Evolutionary conservation across 148 eudicot genomes (phyloP).

Genomic region (Rhododendron kiyosumense): DNA sequence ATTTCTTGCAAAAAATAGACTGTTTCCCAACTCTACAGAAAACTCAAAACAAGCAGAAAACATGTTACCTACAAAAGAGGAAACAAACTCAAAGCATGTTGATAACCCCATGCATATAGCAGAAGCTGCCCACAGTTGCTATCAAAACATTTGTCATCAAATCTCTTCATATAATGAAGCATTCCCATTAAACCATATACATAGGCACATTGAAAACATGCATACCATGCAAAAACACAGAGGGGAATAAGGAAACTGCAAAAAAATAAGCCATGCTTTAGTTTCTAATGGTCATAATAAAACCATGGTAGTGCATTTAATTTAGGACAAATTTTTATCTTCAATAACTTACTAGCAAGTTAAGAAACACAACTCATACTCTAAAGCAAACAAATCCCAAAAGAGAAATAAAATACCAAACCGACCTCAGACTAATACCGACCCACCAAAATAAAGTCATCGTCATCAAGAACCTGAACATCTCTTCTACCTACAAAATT

Average conservation of each 20-base stretch:
- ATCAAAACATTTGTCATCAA: neutral
- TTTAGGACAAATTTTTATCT: neutral
- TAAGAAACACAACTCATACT: neutral
- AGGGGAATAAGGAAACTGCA: neutral
- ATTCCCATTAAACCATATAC: neutral
- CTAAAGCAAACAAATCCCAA: neutral
- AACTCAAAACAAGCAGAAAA: neutral
- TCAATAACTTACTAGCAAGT: neutral
- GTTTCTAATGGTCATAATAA: neutral
- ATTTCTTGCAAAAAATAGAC: no score
- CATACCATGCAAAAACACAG: neutral
- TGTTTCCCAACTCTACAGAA: no score
- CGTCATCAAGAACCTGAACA: constrained; percentile 61
- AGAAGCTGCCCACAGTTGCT: neutral
- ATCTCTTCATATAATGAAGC: neutral
- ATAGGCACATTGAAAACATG: neutral
- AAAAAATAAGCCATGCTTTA: neutral
- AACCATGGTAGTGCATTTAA: neutral
- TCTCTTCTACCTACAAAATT: constrained; percentile 65
- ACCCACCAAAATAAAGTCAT: constrained; percentile 63
- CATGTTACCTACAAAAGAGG: neutral
- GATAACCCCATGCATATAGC: neutral
- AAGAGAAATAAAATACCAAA: neutral
- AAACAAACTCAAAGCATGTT: neutral
- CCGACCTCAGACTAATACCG: constrained; percentile 41